Conservation (phyloP, 1,284 basidiomycete genomes). For the Apiotrichum brassicae region DNA sequence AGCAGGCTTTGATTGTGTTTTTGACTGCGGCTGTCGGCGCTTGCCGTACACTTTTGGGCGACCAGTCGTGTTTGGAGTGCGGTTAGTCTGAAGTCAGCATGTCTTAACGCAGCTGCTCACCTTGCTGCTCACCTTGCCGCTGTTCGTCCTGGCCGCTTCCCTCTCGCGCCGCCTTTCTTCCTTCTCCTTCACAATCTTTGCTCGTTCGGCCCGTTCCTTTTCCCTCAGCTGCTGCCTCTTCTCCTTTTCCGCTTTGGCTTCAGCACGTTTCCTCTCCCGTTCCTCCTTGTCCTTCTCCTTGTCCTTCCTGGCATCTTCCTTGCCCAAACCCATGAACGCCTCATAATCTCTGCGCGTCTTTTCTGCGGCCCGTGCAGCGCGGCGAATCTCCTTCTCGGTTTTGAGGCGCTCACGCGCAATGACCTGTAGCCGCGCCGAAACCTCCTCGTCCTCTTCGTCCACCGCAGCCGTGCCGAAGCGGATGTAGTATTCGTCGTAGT, state of each 20-base stretch:
- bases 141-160: not conserved
- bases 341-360: conserved; percentile 25
- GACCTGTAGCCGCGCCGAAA: conserved; percentile 20
- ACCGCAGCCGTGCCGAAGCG: conserved; percentile 24
- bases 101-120: no score
- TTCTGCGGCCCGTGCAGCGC: conserved; percentile 20
- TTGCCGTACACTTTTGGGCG: not conserved
- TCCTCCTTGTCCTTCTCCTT: conserved; percentile 5
- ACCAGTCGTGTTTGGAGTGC: not conserved
- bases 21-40: not conserved
- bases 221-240: not conserved
- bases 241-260: conserved; percentile 3
- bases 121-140: no score
- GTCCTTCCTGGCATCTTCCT: not conserved
- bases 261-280: conserved; percentile 6
- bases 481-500: conserved; percentile 38
- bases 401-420: conserved; percentile 29
- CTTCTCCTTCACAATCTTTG: not conserved
- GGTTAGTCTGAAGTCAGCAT: no score
- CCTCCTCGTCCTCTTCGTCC: conserved; percentile 26
- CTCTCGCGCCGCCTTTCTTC: not conserved
- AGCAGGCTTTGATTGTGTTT: no score
- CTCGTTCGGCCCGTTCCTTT: not conserved
- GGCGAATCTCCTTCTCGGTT: conserved; percentile 25
- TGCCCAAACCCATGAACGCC: conserved; percentile 10